Evolutionary conservation across 495 filamentous ascomycete species (phyloP), one percentile per base, ranked within the genome.

Genomic region (Astrothelium subdiscretum): DNA sequence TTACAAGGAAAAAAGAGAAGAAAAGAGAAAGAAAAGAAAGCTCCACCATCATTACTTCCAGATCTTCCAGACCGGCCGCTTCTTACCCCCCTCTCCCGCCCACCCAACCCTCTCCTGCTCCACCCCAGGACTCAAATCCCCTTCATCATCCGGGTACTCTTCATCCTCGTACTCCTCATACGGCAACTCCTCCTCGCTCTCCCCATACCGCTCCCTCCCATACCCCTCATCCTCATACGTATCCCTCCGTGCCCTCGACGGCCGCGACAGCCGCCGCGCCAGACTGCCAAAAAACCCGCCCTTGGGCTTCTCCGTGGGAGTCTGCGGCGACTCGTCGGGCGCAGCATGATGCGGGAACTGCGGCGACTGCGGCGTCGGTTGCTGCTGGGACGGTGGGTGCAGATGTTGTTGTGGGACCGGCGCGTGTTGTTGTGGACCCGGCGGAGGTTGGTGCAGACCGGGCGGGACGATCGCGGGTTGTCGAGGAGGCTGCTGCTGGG

Each of bases 51-150:
- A 10, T 27, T 57, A 66, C 58, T 65, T 62, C 67, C 67, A 69
- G 57, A 69, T 61, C 67, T 62, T 69, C 67, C 67, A 69, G 38
- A 57, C 57, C 60, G 31, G 15, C 62, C 43, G 62, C 64, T 3
- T 38, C 67, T 52, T 68, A 64, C 35, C 44, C 59, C 22, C 51
- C 62, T 32, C 32, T 18, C 18, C 35, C 48, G 26, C 22, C 22
- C 3, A 54, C 38, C 26, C 31, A 44, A 29, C 32, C 61, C 13
- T 26, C 32, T 20, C 32, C 1, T 57, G 13, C 27, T 57, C 59
- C 29, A 57, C 54, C 54, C 29, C 43, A 38, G 8, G 40, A 51
- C 57, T 22, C 44, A 24, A 18, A 2, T 38, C 20, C 59, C 59
- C 59, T 26, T 54, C 59, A 6, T 62, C 64, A 38, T 38, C 61